Evolutionary conservation across 345 rosid genomes (phyloP).

Genomic region (Melaleuca alternifolia): DNA sequence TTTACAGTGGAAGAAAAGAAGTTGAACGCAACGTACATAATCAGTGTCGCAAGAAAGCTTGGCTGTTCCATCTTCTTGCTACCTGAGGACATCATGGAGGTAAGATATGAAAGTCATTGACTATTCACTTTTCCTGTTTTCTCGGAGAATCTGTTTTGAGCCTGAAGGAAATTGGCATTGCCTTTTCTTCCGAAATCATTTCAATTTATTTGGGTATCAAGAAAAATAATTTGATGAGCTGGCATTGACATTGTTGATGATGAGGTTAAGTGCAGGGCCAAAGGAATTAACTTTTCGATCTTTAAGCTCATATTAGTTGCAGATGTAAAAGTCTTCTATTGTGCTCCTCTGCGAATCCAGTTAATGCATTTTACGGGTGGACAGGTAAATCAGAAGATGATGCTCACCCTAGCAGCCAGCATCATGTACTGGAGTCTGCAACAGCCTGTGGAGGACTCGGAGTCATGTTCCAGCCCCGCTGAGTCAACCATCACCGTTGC

Average conservation of each 20-base stretch:
- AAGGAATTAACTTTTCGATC: not conserved
- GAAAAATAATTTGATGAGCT: not conserved
- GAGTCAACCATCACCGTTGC: constrained; percentile 22
- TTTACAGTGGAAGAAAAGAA: constrained; percentile 76
- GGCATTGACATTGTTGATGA: not conserved
- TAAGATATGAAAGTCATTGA: not conserved
- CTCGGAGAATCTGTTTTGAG: not conserved
- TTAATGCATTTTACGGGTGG: not conserved
- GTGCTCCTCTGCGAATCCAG: not conserved
- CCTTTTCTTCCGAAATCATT: not conserved
- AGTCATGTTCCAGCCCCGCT: constrained; percentile 30
- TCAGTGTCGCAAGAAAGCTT: constrained; percentile 89
- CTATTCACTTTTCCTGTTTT: not conserved
- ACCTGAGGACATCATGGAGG: constrained; percentile 98
- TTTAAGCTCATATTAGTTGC: not conserved
- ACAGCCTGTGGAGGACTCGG: constrained; percentile 20
- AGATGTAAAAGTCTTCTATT: not conserved
- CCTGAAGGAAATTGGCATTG: not conserved
- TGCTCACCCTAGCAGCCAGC: constrained; percentile 76
- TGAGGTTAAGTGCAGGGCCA: not conserved
- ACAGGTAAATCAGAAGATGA: constrained; percentile 98
- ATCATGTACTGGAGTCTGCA: constrained; percentile 87
- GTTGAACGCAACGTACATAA: constrained; percentile 88
- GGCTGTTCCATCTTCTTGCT: constrained; percentile 96
- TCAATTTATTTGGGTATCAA: not conserved